These are phyloP conservation scores for Gossypioides kirkii DNA, from an alignment of 345 rosid genomes.

Conservation along the genomic window DNA sequence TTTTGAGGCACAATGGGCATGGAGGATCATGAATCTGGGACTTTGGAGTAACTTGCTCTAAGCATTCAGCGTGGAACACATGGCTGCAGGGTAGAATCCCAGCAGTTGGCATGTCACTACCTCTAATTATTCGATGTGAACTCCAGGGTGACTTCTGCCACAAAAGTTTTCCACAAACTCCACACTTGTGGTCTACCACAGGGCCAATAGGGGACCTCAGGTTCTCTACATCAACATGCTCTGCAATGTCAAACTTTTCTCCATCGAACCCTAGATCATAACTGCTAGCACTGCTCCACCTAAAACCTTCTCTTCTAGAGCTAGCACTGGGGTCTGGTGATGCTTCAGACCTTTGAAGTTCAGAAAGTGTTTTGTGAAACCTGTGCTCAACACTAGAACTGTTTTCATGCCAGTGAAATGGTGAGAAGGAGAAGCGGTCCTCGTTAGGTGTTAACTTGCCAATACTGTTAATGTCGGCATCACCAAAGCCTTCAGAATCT, in stretches of 20 bases:
- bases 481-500: conserved; percentile 45
- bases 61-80: conserved; percentile 84
- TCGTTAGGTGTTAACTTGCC: conserved; percentile 44
- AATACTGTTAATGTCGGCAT: conserved; percentile 35
- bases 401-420: conserved; percentile 42
- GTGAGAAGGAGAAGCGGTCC: conserved; percentile 45
- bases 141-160: conserved; percentile 87
- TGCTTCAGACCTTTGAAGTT: conserved; percentile 40
- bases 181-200: conserved; percentile 49
- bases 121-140: conserved; percentile 63
- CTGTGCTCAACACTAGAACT: conserved; percentile 32
- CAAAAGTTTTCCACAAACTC: conserved; percentile 61
- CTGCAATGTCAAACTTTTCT: conserved; percentile 43
- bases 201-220: conserved; percentile 27
- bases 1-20: conserved; percentile 63
- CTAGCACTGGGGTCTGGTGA: conserved; percentile 57
- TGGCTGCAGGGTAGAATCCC: conserved; percentile 83
- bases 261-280: conserved; percentile 55
- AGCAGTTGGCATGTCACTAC: conserved; percentile 69
- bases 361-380: conserved; percentile 44
- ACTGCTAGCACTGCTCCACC: conserved; percentile 71
- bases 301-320: conserved; percentile 70
- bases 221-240: conserved; percentile 34
- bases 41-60: conserved; percentile 73
- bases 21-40: conserved; percentile 65